Evolutionary conservation across 2,329 filamentous ascomycete genomes (phyloP).

Genomic region (Fusarium beomiforme): DNA sequence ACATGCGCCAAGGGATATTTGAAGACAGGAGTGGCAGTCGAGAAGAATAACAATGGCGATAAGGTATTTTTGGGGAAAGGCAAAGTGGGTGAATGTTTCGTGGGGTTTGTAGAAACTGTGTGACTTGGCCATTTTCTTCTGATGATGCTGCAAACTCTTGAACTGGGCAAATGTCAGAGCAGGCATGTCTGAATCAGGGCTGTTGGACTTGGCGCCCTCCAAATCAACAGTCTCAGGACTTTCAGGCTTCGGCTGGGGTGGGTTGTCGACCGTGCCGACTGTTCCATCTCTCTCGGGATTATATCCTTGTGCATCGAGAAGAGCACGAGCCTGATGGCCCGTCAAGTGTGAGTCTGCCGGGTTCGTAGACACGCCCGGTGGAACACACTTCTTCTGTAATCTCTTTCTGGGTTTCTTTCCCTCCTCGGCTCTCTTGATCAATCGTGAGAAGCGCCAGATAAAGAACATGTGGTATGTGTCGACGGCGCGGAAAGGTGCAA

Average conservation of each 20-base stretch:
- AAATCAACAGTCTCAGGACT: conserved; percentile 49
- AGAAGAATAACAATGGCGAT: conserved; percentile 82
- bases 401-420: conserved; percentile 48
- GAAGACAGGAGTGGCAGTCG: conserved; percentile 81
- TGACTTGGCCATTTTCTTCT: conserved; percentile 81
- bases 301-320: conserved; percentile 26
- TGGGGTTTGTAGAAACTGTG: conserved; percentile 92
- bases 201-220: conserved; percentile 51
- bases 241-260: conserved; percentile 55
- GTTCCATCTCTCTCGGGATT: conserved; percentile 20
- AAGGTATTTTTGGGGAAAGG: conserved; percentile 79
- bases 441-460: conserved; percentile 72
- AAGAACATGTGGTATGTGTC: conserved; percentile 91
- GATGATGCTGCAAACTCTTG: conserved; percentile 76
- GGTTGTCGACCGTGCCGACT: background rate
- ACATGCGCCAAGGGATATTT: conserved; percentile 80
- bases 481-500: conserved; percentile 78
- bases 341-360: conserved; percentile 23
- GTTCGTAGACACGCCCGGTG: background rate
- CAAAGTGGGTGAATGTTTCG: conserved; percentile 82
- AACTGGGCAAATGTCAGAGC: conserved; percentile 75
- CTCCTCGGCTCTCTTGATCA: conserved; percentile 59
- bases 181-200: conserved; percentile 61
- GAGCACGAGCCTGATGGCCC: conserved; percentile 33
- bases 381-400: conserved; percentile 36